Base-by-base conservation (phyloP, 176 grass and related monocot species). In the Olyra latifolia region DNA sequence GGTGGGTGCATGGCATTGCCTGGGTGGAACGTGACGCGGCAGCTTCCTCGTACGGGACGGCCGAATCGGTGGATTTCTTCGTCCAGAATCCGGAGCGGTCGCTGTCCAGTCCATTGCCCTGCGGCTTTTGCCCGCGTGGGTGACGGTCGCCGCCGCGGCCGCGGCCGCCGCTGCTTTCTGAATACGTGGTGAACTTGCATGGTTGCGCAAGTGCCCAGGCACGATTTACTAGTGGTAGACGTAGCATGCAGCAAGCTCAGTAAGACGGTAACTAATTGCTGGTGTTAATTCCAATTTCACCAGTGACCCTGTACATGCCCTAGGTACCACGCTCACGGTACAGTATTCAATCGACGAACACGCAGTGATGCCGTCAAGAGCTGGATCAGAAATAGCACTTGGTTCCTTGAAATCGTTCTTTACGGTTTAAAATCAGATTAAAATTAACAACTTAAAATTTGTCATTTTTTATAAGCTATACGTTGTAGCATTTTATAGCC, bases 1-100 rank as follows among this genome's bases (percentile, higher is more conserved):
- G 1, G 22, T 23, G 64, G 11, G 5, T 35, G 60, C 15, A 19
- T n/a, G n/a, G n/a, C n/a, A n/a, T n/a, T n/a, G 35, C 11, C 10
- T 24, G 0, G 38, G 12, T 38, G 47, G 75, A 52, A n/a, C 0
- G 77, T 41, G 62, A 69, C 73, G 53, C 43, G 54, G 72, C 45
- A 41, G 74, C 55, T 74, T 83, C 82, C 82, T 71, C n/a, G 54
- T 62, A 48, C 42, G 20, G 54, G 73, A 48, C 42, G 20, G 41
- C 3, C 13, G 10, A 74, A 80, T 7, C 68, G 19, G 77, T 80
- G 77, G 70, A 20, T 39, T 12, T 45, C 59, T 23, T 59, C 22
- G 45, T 79, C 76, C 20, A 35, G 41, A 79, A 67, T 67, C 76
- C 61, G 45, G 61, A 39, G 61, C 61, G 28, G 75, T 22, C 60